Conservation (phyloP, 768 basidiomycete genomes). For the Austroboletus festivus region DNA sequence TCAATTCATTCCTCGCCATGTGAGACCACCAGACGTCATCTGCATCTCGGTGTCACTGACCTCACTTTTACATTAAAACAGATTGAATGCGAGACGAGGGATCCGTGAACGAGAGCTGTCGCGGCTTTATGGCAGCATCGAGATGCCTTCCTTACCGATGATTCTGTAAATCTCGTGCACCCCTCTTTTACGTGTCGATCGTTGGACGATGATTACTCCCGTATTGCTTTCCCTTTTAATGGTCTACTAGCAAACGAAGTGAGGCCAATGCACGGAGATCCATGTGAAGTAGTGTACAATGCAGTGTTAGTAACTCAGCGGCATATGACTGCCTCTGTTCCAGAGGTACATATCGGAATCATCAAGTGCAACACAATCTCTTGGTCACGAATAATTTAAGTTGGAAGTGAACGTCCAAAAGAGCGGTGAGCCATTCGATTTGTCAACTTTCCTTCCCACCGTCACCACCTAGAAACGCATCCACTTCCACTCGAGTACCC, state of each 20-base stretch:
- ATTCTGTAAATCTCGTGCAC: background rate
- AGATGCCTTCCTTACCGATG: constrained; percentile 5
- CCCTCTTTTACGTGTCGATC: no score
- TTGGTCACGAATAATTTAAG: no score
- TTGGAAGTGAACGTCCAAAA: no score
- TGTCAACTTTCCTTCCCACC: background rate
- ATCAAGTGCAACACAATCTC: no score
- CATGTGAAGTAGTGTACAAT: no score
- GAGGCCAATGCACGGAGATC: no score
- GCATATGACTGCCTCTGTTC: no score
- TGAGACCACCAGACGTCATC: background rate
- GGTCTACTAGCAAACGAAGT: no score
- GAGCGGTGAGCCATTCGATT: background rate
- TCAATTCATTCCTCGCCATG: constrained; percentile 15
- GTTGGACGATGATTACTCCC: no score
- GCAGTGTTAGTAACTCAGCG: no score
- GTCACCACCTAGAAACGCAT: background rate
- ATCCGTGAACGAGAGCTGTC: constrained; percentile 13
- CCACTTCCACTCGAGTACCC: background rate
- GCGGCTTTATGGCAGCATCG: background rate
- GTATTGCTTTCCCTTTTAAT: no score
- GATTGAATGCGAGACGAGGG: constrained; percentile 6
- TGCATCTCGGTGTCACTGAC: background rate
- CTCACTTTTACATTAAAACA: background rate
- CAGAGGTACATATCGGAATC: no score